These are phyloP conservation scores for Calonectria multiphialidica DNA, from an alignment of 2,329 filamentous ascomycete species.

Conservation along the genomic window DNA sequence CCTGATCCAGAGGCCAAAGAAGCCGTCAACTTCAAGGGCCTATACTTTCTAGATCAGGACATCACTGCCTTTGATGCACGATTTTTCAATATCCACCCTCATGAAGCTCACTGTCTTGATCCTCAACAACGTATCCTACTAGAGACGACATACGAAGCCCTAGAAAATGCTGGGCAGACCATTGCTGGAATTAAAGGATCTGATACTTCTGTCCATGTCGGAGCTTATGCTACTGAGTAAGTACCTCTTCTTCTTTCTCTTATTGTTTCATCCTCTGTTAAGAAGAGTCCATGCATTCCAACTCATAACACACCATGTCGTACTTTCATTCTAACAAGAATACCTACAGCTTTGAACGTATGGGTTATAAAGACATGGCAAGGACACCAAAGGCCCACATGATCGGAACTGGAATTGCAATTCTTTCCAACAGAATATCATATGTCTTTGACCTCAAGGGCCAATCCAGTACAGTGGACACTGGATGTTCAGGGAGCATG, in stretches of 20 bases:
- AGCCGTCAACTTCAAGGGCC: conserved; percentile 26
- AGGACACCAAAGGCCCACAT: conserved; percentile 40
- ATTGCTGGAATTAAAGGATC: conserved; percentile 42
- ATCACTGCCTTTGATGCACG: conserved; percentile 35
- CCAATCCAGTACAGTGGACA: conserved; percentile 48
- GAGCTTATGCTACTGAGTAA: conserved; percentile 34
- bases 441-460: conserved; percentile 54
- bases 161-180: conserved; percentile 48
- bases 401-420: conserved; percentile 44
- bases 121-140: conserved; percentile 48
- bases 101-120: conserved; percentile 49
- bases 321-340: background rate
- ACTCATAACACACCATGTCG: background rate
- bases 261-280: no score
- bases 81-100: conserved; percentile 48
- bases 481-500: conserved; percentile 53
- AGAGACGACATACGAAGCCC: conserved; percentile 50
- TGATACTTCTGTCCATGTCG: conserved; percentile 48
- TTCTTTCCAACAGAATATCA: conserved; percentile 51
- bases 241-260: background rate
- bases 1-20: conserved; percentile 34
- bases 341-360: conserved; percentile 17
- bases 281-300: background rate
- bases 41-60: conserved; percentile 32
- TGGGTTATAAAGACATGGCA: conserved; percentile 29